These are phyloP conservation scores for Cryoendolithus antarcticus DNA, from an alignment of 2,329 filamentous ascomycete species.

Conservation along the genomic window DNA sequence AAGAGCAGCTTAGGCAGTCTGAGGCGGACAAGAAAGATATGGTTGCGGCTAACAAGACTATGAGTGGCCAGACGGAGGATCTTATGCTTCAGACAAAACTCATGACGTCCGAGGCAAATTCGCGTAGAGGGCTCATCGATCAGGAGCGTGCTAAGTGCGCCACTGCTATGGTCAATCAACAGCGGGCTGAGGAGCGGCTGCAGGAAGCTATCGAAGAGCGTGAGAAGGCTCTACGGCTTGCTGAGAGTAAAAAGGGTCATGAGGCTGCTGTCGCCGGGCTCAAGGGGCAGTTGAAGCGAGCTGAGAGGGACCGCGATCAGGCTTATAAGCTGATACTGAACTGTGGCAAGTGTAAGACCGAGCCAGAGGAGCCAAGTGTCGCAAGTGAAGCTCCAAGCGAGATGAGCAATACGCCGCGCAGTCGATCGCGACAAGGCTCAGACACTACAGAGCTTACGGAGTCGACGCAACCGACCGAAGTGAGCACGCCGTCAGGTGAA, in stretches of 20 bases:
- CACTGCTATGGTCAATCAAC: slow-evolving; percentile 1
- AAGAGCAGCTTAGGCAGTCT: slow-evolving; percentile 41
- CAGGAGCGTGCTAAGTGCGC: slow-evolving; percentile 11
- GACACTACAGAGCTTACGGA: slow-evolving; percentile 15
- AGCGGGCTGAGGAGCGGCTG: slow-evolving; percentile 18
- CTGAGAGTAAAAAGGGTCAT: slow-evolving; percentile 16
- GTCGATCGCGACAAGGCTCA: slow-evolving; percentile 12
- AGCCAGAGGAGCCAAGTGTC: slow-evolving; percentile 14
- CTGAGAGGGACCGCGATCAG: slow-evolving; percentile 19
- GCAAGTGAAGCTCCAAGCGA: slow-evolving; percentile 16
- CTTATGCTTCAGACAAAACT: slow-evolving; percentile 15
- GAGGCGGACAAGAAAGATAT: slow-evolving; percentile 33
- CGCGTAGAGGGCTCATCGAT: slow-evolving; percentile 10
- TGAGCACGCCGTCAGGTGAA: slow-evolving; percentile 12
- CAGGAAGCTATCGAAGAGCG: slow-evolving; percentile 15
- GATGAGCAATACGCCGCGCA: slow-evolving; percentile 8
- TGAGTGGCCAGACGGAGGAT: slow-evolving; percentile 33
- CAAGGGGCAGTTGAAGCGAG: slow-evolving; percentile 18
- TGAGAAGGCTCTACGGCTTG: slow-evolving; percentile 13
- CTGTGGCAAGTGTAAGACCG: slow-evolving; percentile 20
- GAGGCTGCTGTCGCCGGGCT: slow-evolving; percentile 18
- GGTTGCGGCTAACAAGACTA: slow-evolving; percentile 9
- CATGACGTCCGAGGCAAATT: slow-evolving; percentile 18
- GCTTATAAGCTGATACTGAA: slow-evolving; percentile 24
- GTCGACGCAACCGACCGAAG: slow-evolving; percentile 14